Evolutionary conservation across 306 rosid genomes (phyloP), one percentile per base, ranked within the genome.

Genomic region (Rosa rugosa): DNA sequence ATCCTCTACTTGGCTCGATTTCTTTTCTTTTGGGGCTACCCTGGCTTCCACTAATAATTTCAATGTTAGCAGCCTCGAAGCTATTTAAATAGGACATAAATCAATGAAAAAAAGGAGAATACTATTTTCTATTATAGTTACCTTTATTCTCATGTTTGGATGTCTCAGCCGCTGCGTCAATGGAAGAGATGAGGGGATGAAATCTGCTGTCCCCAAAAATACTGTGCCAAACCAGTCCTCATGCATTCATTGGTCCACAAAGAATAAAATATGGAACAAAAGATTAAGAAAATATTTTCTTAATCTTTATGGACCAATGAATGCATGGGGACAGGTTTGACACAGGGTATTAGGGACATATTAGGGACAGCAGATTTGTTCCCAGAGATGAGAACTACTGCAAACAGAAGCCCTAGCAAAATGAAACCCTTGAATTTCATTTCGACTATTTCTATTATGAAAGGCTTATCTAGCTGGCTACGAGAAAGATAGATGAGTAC

Each of bases 61-160:
- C 12, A 3, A 56, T 9, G 11, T 56, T 22, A 56, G 62, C 62
- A 56, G 4, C 10, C 31, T 57, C 5, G 40, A 12, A 62, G 18
- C 34, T 62, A 62, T 25, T 62, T 62, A 12, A 17, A 9, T 25
- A 62, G 0, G 34, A 62, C 40, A 59, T 25, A 27, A 25, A 11
- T 27, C 8, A 13, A 62, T 12, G 40, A 62, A 62, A 12, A 5
- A 42, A 27, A 62, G 3, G 8, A 12, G 18, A 25, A 8, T 4
- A 60, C 18, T 60, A 25, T 59, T 59, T 2, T 57, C 13, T 23
- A 5, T 62, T 23, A 56, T 63, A 27, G 3, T 27, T 64, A 64
- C 69, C 69, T 64, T 13, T 34, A 0, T 23, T 42, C 69, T 59
- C 69, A 23, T 75, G 25, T 75, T 75, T 17, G 78, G 42, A 59